phyloP scores from a whole-genome alignment of 1,139 yeast species.

The Saccharomycopsis phalli region DNA sequence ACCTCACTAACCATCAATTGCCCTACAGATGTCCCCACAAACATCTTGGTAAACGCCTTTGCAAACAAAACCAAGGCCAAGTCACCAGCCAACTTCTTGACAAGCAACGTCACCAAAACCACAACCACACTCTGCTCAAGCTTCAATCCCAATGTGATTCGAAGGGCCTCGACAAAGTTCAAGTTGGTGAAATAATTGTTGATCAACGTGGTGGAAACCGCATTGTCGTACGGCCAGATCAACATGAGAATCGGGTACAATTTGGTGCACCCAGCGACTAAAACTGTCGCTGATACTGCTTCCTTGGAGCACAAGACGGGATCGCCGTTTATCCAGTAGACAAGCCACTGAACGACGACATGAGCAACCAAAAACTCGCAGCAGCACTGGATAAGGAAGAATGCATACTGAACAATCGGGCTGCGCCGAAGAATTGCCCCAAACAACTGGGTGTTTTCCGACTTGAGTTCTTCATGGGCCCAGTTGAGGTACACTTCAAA shows the following conservation, averaged over 20 bases:
- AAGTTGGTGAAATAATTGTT: constrained; percentile 48
- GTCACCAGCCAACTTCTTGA: constrained; percentile 1
- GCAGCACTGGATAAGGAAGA: constrained; percentile 55
- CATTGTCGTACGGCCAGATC: constrained; percentile 91
- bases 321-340: no score
- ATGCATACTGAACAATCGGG: constrained; percentile 38
- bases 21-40: not conserved
- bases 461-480: constrained; percentile 76
- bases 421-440: constrained; percentile 5
- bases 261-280: constrained; percentile 70
- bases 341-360: constrained; percentile 36
- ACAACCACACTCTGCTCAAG: not conserved
- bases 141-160: constrained; percentile 29
- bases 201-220: constrained; percentile 53
- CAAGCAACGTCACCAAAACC: constrained; percentile 1
- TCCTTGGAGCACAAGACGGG: constrained; percentile 18
- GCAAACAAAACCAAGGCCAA: not conserved
- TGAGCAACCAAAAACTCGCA: constrained; percentile 52
- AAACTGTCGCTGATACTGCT: constrained; percentile 53
- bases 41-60: not conserved
- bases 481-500: constrained; percentile 87
- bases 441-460: constrained; percentile 8
- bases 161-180: constrained; percentile 58
- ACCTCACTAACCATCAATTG: not conserved
- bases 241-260: constrained; percentile 89